Conservation (phyloP, 495 filamentous ascomycete species). For the Penicillium desertorum region DNA sequence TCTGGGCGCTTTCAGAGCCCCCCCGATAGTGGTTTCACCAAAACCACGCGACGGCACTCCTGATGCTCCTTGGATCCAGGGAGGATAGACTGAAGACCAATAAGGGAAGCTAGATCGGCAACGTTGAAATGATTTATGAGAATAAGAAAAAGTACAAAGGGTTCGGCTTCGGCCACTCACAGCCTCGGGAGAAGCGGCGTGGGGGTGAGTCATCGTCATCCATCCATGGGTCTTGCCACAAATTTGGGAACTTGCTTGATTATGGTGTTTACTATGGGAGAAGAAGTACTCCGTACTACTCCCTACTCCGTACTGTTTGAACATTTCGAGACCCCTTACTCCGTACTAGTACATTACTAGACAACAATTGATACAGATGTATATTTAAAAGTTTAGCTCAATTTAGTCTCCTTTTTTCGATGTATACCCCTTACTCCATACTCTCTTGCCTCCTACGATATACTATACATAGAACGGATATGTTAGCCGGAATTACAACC, state of each 20-base stretch:
- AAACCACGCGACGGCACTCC: conserved; percentile 22
- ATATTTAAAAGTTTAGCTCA: neutral
- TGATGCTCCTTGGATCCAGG: conserved; percentile 20
- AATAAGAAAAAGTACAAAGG: conserved; percentile 20
- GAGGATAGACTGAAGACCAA: conserved; percentile 23
- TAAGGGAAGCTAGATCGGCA: conserved; percentile 28
- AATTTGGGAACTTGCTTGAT: neutral
- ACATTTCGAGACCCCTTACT: too few species aligned
- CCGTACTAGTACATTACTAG: neutral
- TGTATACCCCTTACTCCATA: neutral
- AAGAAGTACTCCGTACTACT: too few species aligned
- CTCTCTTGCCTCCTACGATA: neutral
- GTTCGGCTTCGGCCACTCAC: conserved; percentile 32
- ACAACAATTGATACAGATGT: too few species aligned
- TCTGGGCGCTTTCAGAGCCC: conserved; percentile 23
- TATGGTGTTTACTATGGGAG: conserved; percentile 7
- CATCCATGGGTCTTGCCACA: conserved; percentile 1
- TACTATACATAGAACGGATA: neutral
- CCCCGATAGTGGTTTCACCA: neutral
- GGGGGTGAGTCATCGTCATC: conserved; percentile 36
- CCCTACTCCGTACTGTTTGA: neutral
- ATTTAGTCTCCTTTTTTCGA: neutral
- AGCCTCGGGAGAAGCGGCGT: conserved; percentile 30
- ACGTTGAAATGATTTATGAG: conserved; percentile 22
- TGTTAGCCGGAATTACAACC: neutral